phyloP scores from a whole-genome alignment of 2,329 filamentous ascomycete species.

The Helicocarpus griseus region DNA sequence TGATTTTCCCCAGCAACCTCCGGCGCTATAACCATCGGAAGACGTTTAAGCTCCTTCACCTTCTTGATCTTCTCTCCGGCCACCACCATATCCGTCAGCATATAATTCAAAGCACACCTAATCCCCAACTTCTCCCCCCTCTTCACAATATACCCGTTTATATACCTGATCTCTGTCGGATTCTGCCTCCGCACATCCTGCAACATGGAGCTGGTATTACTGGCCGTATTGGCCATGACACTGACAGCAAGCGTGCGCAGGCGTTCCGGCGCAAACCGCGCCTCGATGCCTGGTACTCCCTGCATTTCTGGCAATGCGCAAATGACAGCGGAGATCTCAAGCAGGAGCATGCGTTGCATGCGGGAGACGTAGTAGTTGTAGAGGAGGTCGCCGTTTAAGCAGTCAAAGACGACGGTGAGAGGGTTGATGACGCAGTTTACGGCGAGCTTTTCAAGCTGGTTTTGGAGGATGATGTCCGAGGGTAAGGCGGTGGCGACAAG shows the following conservation, averaged over 20 bases:
- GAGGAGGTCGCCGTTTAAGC: constrained; percentile 61
- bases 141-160: constrained; percentile 79
- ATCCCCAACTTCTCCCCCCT: constrained; percentile 64
- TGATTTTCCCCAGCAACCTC: neutral
- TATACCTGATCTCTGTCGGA: constrained; percentile 67
- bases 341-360: constrained; percentile 60
- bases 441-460: constrained; percentile 70
- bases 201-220: constrained; percentile 58
- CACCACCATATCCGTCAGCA: constrained; percentile 63
- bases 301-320: constrained; percentile 63
- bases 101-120: constrained; percentile 60
- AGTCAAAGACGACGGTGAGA: constrained; percentile 68
- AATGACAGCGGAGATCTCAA: constrained; percentile 66
- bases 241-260: constrained; percentile 51
- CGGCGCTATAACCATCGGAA: constrained; percentile 20
- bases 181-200: constrained; percentile 52
- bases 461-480: constrained; percentile 53
- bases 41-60: constrained; percentile 20
- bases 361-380: constrained; percentile 56
- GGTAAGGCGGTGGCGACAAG: constrained; percentile 52
- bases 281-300: constrained; percentile 48
- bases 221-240: constrained; percentile 44
- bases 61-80: constrained; percentile 49
- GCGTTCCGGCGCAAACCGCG: constrained; percentile 51
- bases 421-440: constrained; percentile 71